These are phyloP conservation scores for Linaria vulgaris DNA, from an alignment of 257 asterid genomes.

Conservation along the genomic window DNA sequence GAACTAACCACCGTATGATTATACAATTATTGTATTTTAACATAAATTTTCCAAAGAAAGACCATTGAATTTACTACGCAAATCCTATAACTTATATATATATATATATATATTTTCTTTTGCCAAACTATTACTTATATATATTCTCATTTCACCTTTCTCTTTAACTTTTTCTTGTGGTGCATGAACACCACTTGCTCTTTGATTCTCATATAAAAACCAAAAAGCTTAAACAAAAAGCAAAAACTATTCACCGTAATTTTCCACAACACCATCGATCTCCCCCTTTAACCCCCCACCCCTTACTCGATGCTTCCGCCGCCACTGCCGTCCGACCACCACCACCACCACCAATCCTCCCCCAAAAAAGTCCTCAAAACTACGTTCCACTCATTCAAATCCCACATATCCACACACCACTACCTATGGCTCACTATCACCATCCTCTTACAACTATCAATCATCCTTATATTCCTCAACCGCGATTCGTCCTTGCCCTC, in stretches of 20 bases:
- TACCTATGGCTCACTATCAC: constrained; percentile 36
- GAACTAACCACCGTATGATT: no score
- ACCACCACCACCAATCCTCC: constrained; percentile 28
- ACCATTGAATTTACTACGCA: no score
- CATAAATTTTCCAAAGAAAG: no score
- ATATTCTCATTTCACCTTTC: no score
- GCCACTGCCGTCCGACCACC: neutral
- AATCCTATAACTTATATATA: no score
- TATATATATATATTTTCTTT: no score
- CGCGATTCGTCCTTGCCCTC: constrained; percentile 26
- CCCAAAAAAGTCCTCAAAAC: constrained; percentile 24
- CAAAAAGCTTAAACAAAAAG: neutral
- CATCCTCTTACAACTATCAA: constrained; percentile 35
- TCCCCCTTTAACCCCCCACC: neutral
- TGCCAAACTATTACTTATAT: no score
- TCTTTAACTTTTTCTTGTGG: no score
- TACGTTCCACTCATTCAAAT: constrained; percentile 33
- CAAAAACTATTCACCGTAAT: neutral
- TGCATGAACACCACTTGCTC: no score
- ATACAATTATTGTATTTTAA: no score
- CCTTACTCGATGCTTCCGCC: no score
- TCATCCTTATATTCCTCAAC: constrained; percentile 37
- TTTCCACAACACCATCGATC: no score
- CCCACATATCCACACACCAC: constrained; percentile 36
- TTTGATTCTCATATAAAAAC: neutral